Base-by-base conservation (phyloP, 129 eudicot species). In the Artemisia tridentata region DNA sequence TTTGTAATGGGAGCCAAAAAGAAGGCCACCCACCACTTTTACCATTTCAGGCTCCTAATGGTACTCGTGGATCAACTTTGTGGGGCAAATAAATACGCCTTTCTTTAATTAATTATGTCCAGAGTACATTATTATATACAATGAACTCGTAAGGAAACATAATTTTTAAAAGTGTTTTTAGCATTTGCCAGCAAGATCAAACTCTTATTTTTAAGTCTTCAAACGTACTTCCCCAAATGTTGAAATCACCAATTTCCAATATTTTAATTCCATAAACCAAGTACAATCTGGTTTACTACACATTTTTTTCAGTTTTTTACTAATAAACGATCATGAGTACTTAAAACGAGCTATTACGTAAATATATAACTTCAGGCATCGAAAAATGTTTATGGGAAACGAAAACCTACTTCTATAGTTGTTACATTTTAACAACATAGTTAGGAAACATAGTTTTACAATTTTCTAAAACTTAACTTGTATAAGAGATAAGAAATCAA, bases 1-100 rank as follows among this genome's bases (percentile, higher is more conserved):
- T 77, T 77, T 77, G 65, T 61, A 29, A 62, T 46, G 76, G 76
- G 81, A 68, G 64, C 71, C 71, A 74, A 52, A 46, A 11, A 11
- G 50, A 60, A 48, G 55, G 34, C 50, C 25, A 63, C 59, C 57
- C 69, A 51, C 58, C 63, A 61, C 23, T 64, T 50, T 38, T 50
- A 58, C 55, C 55, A 60, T 52, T 31, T 61, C 19, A 69, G 75
- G 76, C 67, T 77, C 74, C 69, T 55, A 72, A 72, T 27, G 58
- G 46, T 23, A 16, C 34, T 31, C 59, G 18, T 65, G 21, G 65
- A 74, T 54, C 65, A 23, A 50, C 67, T 77, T 77, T 77, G 16
- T 61, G 63, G 63, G 67, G 29, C 23, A 62, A 49, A 63, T 62
- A 73, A 62, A 63, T 61, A 51, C 16, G 54, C 0, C 20, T 73